phyloP scores from a whole-genome alignment of 768 basidiomycete genomes.

The Psilocybe cyanescens region DNA sequence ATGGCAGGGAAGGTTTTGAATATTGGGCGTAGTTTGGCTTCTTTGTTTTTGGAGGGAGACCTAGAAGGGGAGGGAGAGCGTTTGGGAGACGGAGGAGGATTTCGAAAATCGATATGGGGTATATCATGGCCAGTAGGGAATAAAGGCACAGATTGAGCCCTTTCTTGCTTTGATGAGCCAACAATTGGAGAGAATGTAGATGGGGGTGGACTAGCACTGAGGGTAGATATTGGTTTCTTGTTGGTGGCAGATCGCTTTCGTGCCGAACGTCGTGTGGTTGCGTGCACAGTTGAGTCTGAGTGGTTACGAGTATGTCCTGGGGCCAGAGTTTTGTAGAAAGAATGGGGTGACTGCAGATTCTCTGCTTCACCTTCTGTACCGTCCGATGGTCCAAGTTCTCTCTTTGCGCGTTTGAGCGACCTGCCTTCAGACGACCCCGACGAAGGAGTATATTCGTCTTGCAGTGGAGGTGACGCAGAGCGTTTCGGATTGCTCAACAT shows the following conservation, averaged over 20 bases:
- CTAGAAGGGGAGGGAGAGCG: constrained; percentile 40
- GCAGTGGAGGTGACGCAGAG: constrained; percentile 40
- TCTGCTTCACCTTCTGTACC: constrained; percentile 19
- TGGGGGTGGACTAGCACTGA: constrained; percentile 23
- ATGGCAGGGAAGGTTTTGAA: constrained; percentile 14
- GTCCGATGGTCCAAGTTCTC: constrained; percentile 21
- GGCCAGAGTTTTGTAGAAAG: constrained; percentile 12
- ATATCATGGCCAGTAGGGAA: constrained; percentile 34
- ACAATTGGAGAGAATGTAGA: constrained; percentile 20
- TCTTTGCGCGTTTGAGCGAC: constrained; percentile 40
- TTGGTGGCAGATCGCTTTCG: constrained; percentile 30
- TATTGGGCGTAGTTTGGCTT: constrained; percentile 34
- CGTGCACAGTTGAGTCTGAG: constrained; percentile 35
- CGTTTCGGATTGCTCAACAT: constrained; percentile 35
- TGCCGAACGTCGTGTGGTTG: constrained; percentile 20
- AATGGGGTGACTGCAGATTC: constrained; percentile 12
- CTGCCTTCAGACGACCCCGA: constrained; percentile 31
- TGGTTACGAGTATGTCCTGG: constrained; percentile 34
- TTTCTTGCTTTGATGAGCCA: constrained; percentile 29
- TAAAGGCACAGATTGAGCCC: constrained; percentile 51
- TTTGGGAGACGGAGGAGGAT: constrained; percentile 44
- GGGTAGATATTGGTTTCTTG: constrained; percentile 31
- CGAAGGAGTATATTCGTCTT: constrained; percentile 30
- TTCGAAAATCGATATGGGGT: constrained; percentile 46
- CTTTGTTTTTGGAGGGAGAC: constrained; percentile 46